These are phyloP conservation scores for Cryptococcus deneoformans DNA, from an alignment of 1,284 basidiomycete genomes.

Conservation along the genomic window DNA sequence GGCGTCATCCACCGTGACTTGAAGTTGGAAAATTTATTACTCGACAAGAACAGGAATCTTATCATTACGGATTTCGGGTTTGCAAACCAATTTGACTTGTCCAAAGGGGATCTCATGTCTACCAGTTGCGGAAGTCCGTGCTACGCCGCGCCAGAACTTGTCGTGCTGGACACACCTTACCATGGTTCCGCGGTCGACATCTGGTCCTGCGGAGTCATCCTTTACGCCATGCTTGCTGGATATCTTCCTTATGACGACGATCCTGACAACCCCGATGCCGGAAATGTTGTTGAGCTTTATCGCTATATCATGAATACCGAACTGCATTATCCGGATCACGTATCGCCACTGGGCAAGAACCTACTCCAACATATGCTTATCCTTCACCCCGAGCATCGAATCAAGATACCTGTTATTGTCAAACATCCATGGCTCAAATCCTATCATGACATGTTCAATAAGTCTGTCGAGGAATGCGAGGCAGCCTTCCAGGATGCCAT, in stretches of 20 bases:
- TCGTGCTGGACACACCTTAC: slow-evolving; percentile 96
- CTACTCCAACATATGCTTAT: slow-evolving; percentile 81
- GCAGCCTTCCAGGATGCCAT: slow-evolving; percentile 76
- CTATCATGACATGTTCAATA: slow-evolving; percentile 65
- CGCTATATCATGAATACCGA: slow-evolving; percentile 98
- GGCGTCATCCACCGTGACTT: slow-evolving; percentile 99
- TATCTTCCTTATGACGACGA: slow-evolving; percentile 99
- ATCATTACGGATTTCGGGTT: slow-evolving; percentile 99
- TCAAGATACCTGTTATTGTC: slow-evolving; percentile 73
- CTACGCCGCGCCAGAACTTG: slow-evolving; percentile 98
- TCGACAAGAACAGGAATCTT: slow-evolving; percentile 96
- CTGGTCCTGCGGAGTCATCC: slow-evolving; percentile 98
- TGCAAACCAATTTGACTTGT: slow-evolving; percentile 93
- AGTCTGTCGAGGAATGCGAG: slow-evolving; percentile 74
- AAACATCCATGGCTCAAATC: slow-evolving; percentile 75
- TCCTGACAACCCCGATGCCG: slow-evolving; percentile 96
- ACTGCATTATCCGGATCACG: slow-evolving; percentile 90
- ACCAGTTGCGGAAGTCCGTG: slow-evolving; percentile 97
- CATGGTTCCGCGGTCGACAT: slow-evolving; percentile 99
- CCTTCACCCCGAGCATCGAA: slow-evolving; percentile 70
- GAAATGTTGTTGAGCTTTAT: slow-evolving; percentile 99
- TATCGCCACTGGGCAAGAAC: slow-evolving; percentile 73
- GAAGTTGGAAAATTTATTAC: slow-evolving; percentile 96
- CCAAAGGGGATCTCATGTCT: slow-evolving; percentile 93
- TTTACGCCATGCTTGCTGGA: slow-evolving; percentile 99